A percentile compares a stretch with the other conserved stretches of the same genome.
These are phyloP conservation scores for Hyparrhenia diplandra DNA, from an alignment of 176 grass and related monocot genomes.

Conservation along the genomic window DNA sequence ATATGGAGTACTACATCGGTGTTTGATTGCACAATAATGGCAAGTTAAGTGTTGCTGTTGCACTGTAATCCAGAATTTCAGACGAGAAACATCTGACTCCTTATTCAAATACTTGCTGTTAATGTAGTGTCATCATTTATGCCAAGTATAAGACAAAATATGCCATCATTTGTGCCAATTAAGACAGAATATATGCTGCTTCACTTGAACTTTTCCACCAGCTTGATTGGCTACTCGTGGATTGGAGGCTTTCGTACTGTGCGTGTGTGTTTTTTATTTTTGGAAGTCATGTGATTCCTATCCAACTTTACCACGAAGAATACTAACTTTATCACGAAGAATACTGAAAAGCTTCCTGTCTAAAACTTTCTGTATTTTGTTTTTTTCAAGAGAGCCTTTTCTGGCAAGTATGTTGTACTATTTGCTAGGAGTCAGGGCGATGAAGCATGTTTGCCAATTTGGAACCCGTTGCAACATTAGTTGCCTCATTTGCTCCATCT, in stretches of 20 bases:
- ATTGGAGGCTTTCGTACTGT: neutral
- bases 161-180: neutral
- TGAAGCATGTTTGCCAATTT: neutral
- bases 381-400: neutral
- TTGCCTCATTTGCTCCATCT: constrained; percentile 1
- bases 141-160: neutral
- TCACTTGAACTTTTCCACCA: neutral
- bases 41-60: neutral
- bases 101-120: neutral
- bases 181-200: neutral
- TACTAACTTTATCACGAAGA: neutral
- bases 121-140: neutral
- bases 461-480: neutral
- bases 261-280: neutral
- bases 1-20: neutral
- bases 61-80: neutral
- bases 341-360: neutral
- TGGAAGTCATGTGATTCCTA: neutral
- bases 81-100: neutral
- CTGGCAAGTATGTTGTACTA: neutral
- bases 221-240: neutral
- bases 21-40: neutral
- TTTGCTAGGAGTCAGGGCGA: neutral
- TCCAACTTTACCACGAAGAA: too few relatives aligned
- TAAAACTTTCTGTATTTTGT: neutral